These are phyloP conservation scores for Xylariaceae sp. DNA, from an alignment of 2,329 filamentous ascomycete genomes.

Conservation along the genomic window DNA sequence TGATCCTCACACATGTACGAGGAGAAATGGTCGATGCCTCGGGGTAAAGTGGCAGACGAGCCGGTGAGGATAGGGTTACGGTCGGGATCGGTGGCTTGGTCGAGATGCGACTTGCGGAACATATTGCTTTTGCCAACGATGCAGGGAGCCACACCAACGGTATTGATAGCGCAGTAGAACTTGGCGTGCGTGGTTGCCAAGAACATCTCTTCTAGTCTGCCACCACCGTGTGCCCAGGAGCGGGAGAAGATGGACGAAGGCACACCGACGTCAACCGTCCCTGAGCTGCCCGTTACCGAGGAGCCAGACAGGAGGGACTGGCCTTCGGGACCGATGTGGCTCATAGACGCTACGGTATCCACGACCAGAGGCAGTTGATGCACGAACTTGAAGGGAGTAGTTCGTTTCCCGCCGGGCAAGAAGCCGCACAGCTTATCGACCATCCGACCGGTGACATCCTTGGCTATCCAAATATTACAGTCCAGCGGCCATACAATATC, in stretches of 20 bases:
- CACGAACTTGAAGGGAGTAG: constrained; percentile 76
- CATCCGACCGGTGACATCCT: constrained; percentile 76
- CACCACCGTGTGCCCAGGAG: constrained; percentile 54
- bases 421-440: constrained; percentile 79
- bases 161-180: constrained; percentile 97
- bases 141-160: constrained; percentile 83
- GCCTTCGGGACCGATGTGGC: constrained; percentile 25
- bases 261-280: constrained; percentile 29
- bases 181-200: constrained; percentile 92
- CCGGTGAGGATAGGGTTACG: constrained; percentile 39
- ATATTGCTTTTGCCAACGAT: constrained; percentile 97
- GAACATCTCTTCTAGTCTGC: constrained; percentile 88
- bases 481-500: constrained; percentile 93
- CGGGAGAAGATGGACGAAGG: constrained; percentile 27
- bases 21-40: constrained; percentile 87
- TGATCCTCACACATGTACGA: constrained; percentile 98
- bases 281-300: constrained; percentile 30
- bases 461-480: constrained; percentile 90
- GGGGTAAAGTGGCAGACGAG: constrained; percentile 40
- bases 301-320: constrained; percentile 33
- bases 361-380: constrained; percentile 88
- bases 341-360: constrained; percentile 51
- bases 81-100: constrained; percentile 57
- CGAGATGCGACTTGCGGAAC: constrained; percentile 88
- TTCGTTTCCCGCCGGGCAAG: constrained; percentile 40